These are phyloP conservation scores for Globisporangium ultimum DNA, from an alignment of 352 stramenopile species.

Conservation along the genomic window DNA sequence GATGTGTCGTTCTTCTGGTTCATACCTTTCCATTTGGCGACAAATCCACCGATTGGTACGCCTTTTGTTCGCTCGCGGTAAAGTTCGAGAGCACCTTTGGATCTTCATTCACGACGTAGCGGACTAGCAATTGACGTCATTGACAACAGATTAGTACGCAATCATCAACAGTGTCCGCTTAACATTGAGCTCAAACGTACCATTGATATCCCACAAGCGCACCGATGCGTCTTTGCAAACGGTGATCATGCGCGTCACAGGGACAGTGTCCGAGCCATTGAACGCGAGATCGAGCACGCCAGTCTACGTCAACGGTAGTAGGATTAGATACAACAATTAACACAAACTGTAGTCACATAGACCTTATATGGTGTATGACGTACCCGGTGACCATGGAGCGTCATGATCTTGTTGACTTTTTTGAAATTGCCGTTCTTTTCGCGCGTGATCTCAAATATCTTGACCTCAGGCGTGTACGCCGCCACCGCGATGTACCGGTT, in stretches of 20 bases:
- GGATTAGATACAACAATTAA: not conserved
- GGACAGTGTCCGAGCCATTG: constrained; percentile 60
- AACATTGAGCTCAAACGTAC: constrained; percentile 17
- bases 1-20: not conserved
- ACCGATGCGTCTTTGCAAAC: constrained; percentile 77
- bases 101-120: constrained; percentile 76
- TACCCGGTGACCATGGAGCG: constrained; percentile 73
- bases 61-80: constrained; percentile 43
- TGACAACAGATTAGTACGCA: not conserved
- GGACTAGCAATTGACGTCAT: constrained; percentile 34
- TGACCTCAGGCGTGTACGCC: constrained; percentile 78
- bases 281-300: constrained; percentile 77
- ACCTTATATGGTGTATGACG: not conserved
- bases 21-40: constrained; percentile 64
- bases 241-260: constrained; percentile 72
- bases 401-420: constrained; percentile 84
- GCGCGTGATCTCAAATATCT: constrained; percentile 79
- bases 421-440: constrained; percentile 77
- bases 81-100: constrained; percentile 67
- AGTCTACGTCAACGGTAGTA: constrained; percentile 29
- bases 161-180: not conserved
- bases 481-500: constrained; percentile 80
- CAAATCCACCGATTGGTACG: constrained; percentile 61
- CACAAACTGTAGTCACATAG: too few species aligned
- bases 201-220: constrained; percentile 81